Evolutionary conservation across 441 rosid genomes (phyloP).

Genomic region (Pelargonium myrrhifolium): DNA sequence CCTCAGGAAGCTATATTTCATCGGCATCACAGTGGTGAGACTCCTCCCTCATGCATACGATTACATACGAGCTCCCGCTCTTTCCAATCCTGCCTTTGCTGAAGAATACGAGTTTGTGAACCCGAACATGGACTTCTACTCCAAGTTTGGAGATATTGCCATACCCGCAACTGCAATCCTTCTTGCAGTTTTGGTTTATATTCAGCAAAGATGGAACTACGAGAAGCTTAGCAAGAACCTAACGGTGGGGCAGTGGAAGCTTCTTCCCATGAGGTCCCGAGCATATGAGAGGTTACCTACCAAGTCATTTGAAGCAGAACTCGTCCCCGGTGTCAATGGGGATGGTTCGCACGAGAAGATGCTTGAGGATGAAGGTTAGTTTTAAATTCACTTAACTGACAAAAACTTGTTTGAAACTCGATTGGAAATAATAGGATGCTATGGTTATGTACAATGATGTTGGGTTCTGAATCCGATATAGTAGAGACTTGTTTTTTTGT

Average conservation of each 20-base stretch:
- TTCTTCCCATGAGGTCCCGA: slow-evolving; percentile 54
- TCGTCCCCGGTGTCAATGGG: slow-evolving; percentile 37
- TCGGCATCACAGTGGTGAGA: slow-evolving; percentile 58
- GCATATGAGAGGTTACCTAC: slow-evolving; percentile 59
- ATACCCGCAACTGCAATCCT: slow-evolving; percentile 56
- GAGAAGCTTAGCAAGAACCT: slow-evolving; percentile 55
- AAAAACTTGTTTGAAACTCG: not conserved
- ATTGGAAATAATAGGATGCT: too few species aligned
- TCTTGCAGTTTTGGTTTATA: slow-evolving; percentile 43
- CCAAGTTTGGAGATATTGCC: slow-evolving; percentile 61
- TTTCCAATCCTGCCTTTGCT: slow-evolving; percentile 52
- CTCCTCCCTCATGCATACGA: slow-evolving; percentile 76
- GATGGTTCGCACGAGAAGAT: slow-evolving; percentile 17
- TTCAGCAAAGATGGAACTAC: slow-evolving; percentile 74
- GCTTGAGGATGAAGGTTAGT: slow-evolving; percentile 37
- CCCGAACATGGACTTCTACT: slow-evolving; percentile 61
- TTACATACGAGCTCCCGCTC: slow-evolving; percentile 36
- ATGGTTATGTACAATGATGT: too few species aligned
- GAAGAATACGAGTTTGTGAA: slow-evolving; percentile 63
- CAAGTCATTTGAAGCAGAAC: slow-evolving; percentile 54
- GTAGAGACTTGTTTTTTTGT: too few species aligned
- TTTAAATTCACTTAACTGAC: slow-evolving; percentile 8
- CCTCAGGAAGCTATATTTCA: slow-evolving; percentile 50
- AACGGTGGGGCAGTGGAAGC: slow-evolving; percentile 35
- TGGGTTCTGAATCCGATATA: too few species aligned